Conservation (phyloP, 768 basidiomycete species). For the Harrya chromipes region DNA sequence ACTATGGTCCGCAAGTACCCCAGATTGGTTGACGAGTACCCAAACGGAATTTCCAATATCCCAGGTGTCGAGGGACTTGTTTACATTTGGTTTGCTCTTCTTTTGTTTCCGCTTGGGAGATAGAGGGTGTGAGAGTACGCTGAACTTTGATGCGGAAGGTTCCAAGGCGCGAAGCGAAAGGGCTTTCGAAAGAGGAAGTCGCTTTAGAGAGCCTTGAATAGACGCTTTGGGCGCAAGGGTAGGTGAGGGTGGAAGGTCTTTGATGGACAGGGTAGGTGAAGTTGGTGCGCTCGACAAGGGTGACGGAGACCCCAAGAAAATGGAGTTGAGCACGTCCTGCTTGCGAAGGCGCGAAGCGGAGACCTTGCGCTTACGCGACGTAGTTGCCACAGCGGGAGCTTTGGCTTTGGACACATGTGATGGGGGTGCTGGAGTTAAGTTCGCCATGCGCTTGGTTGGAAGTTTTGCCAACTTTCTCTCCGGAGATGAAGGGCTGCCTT, state of each 20-base stretch:
- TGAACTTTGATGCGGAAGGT: conserved; percentile 9
- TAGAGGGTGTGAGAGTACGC: conserved; percentile 18
- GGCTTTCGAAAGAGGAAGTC: conserved; percentile 8
- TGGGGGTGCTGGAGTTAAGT: conserved; percentile 8
- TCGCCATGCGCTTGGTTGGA: conserved; percentile 3
- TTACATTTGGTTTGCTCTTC: conserved; percentile 3
- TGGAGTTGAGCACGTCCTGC: conserved; percentile 7
- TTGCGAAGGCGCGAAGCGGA: conserved; percentile 7
- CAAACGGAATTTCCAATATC: conserved; percentile 45
- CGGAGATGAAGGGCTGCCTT: conserved; percentile 31
- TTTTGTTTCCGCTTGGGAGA: conserved; percentile 22
- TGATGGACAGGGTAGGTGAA: conserved; percentile 10
- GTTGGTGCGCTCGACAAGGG: conserved; percentile 27
- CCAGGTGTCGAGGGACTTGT: conserved; percentile 10
- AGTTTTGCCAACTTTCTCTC: conserved; percentile 17
- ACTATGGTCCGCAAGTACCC: conserved; percentile 32
- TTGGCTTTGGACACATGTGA: conserved; percentile 15
- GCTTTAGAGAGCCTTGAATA: conserved; percentile 1
- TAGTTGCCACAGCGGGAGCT: conserved; percentile 7
- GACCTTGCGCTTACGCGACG: conserved; percentile 30
- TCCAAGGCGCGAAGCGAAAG: conserved; percentile 10
- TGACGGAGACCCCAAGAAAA: conserved; percentile 19
- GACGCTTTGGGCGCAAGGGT: background rate
- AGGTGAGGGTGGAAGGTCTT: conserved; percentile 20
- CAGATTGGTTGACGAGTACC: conserved; percentile 47